Percentiles rank a stretch among this genome's conserved stretches.
Conservation (phyloP, 306 rosid species). For the Cyclanthera cordifolia region DNA sequence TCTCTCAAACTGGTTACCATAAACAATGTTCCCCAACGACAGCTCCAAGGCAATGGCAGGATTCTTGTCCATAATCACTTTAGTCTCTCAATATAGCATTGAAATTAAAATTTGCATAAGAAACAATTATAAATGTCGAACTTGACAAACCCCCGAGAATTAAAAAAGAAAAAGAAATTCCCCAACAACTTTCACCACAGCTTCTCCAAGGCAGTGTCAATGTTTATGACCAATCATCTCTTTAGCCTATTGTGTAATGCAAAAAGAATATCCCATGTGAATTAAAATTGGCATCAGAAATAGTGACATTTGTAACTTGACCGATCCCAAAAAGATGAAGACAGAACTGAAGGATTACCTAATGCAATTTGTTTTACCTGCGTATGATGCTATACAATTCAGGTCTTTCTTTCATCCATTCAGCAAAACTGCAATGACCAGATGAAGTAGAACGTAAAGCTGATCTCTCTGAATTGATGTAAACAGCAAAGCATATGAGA, state of each 20-base stretch:
- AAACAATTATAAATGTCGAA: not conserved
- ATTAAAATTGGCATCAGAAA: not conserved
- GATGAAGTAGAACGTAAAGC: conserved; percentile 37
- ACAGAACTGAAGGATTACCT: not conserved
- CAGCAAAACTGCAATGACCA: conserved; percentile 45
- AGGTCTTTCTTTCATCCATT: conserved; percentile 90
- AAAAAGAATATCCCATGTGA: not conserved
- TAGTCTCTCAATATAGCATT: not conserved
- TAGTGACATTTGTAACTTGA: not conserved
- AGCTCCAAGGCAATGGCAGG: not conserved
- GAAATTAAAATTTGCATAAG: not conserved
- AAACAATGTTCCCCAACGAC: not conserved
- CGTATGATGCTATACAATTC: conserved; percentile 84
- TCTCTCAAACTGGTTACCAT: not conserved
- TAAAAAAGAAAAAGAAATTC: not conserved
- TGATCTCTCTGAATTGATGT: conserved; percentile 64
- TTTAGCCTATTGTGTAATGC: not conserved
- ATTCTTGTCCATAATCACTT: not conserved
- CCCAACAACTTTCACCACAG: not conserved
- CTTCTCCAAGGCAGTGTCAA: conserved; percentile 1
- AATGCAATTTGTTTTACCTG: conserved; percentile 34
- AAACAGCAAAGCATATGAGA: conserved; percentile 87
- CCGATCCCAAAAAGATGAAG: not conserved
- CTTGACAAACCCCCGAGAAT: not conserved
- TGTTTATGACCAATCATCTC: not conserved